Evolutionary conservation across 352 stramenopile genomes (phyloP).

Genomic region (Phytophthora quininea): DNA sequence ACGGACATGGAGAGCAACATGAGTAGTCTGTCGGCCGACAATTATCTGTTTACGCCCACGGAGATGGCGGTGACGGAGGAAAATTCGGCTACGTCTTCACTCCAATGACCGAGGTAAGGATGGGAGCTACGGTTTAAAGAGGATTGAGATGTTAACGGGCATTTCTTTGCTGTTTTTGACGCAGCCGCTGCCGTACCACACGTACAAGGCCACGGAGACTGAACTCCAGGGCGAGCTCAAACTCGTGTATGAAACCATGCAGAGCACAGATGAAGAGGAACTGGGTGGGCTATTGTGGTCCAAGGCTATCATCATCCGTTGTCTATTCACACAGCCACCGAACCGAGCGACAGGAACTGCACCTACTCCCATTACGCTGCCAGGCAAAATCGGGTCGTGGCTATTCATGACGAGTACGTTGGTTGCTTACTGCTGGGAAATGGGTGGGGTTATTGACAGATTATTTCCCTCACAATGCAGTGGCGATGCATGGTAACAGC

Average conservation of each 20-base stretch:
- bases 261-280: slow-evolving; percentile 54
- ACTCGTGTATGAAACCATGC: slow-evolving; percentile 70
- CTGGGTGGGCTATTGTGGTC: slow-evolving; percentile 70
- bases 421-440: neutral
- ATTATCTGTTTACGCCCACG: slow-evolving; percentile 53
- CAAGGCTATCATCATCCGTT: slow-evolving; percentile 71
- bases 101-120: slow-evolving; percentile 63
- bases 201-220: slow-evolving; percentile 59
- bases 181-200: slow-evolving; percentile 55
- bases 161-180: slow-evolving; percentile 1
- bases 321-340: slow-evolving; percentile 40
- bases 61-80: slow-evolving; percentile 53
- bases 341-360: slow-evolving; percentile 4
- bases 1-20: slow-evolving; percentile 75
- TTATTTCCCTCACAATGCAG: slow-evolving; percentile 33
- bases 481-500: slow-evolving; percentile 73
- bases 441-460: neutral
- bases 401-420: slow-evolving; percentile 81
- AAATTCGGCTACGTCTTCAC: slow-evolving; percentile 87
- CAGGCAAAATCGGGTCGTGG: slow-evolving; percentile 70
- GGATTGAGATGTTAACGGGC: too few species aligned
- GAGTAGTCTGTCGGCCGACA: slow-evolving; percentile 69
- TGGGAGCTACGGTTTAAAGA: too few species aligned
- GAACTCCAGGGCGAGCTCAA: slow-evolving; percentile 62
- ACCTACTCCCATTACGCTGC: slow-evolving; percentile 39